Base-by-base conservation (phyloP, 2,329 filamentous ascomycete species). In the Fusarium secorum region DNA sequence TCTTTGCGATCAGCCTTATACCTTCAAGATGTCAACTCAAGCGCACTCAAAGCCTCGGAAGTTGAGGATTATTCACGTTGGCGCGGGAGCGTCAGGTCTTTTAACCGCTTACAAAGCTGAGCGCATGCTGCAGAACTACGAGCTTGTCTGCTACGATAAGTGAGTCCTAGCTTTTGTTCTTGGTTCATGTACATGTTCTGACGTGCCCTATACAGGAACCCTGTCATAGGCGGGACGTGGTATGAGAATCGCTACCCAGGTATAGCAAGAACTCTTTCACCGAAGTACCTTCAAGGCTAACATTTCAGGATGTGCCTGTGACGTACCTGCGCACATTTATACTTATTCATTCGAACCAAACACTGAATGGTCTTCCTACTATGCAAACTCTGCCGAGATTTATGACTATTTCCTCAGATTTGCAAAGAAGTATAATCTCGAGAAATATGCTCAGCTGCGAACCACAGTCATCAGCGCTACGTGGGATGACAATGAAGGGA, bases 1-100 rank as follows among this genome's bases (percentile, higher is more conserved):
- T 20, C n/a, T 11, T 33, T 20, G 11, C 11, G 0, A 10, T 6
- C 22, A 20, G 0, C 17, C 8, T 11, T 24, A 0, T 15, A 35
- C 7, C 3, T 20, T 11, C 22, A 35, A 51, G 4, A 51, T 51
- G 32, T 33, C 32, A 2, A 24, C 32, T 17, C 46, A 51, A 35
- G 32, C 22, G 4, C 32, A 51, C 8, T 51, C 32, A 3, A 51
- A 35, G 46, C 46, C 32, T 13, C 17, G 17, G 9, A 51, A 35
- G 5, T 10, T 51, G 22, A 51, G 18, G 46, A 51, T 51, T 8
- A 51, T 51, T 7, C 46, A 51, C 8, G 46, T 35, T 11, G 46
- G 30, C 3, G 46, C 32, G 0, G 30, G 46, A 26, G 46, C 46
- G 1, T 51, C 46, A n/a, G 46, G 46, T 1, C 46, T 51, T 11